Evolutionary conservation across 805 yeast species (phyloP).

Genomic region (Metschnikowia henanensis): DNA sequence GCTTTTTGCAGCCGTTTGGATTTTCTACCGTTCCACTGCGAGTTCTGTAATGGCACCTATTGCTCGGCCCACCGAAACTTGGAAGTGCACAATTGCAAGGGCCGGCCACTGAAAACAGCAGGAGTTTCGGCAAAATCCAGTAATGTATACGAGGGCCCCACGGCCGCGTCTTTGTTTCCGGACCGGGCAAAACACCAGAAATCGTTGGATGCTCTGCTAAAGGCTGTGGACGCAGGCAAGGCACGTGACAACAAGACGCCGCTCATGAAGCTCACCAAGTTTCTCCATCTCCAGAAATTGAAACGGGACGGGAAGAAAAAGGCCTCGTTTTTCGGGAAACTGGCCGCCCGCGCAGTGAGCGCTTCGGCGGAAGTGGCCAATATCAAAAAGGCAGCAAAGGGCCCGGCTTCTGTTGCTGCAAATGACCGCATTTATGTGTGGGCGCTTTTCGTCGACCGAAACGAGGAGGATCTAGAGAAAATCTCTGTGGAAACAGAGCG

Average conservation of each 20-base stretch:
- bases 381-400: conserved; percentile 49
- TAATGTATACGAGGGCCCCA: conserved; percentile 26
- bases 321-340: conserved; percentile 6
- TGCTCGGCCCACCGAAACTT: conserved; percentile 51
- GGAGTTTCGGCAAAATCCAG: not conserved
- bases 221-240: conserved; percentile 21
- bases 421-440: conserved; percentile 51
- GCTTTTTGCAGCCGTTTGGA: conserved; percentile 51
- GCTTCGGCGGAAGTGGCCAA: conserved; percentile 34
- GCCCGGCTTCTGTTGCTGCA: conserved; percentile 45
- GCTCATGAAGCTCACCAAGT: conserved; percentile 19
- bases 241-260: conserved; percentile 20
- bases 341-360: conserved; percentile 8
- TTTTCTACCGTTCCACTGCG: conserved; percentile 58
- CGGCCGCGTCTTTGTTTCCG: conserved; percentile 52
- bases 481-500: conserved; percentile 28
- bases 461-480: conserved; percentile 25
- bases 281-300: conserved; percentile 16
- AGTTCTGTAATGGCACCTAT: conserved; percentile 43
- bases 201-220: conserved; percentile 30
- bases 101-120: conserved; percentile 18
- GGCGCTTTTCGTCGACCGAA: conserved; percentile 41
- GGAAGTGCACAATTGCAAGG: conserved; percentile 33
- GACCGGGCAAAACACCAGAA: conserved; percentile 44
- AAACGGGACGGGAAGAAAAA: conserved; percentile 18